Evolutionary conservation across 192 early-diverging fungal species (phyloP).

Genomic region (Coemansia sp.): DNA sequence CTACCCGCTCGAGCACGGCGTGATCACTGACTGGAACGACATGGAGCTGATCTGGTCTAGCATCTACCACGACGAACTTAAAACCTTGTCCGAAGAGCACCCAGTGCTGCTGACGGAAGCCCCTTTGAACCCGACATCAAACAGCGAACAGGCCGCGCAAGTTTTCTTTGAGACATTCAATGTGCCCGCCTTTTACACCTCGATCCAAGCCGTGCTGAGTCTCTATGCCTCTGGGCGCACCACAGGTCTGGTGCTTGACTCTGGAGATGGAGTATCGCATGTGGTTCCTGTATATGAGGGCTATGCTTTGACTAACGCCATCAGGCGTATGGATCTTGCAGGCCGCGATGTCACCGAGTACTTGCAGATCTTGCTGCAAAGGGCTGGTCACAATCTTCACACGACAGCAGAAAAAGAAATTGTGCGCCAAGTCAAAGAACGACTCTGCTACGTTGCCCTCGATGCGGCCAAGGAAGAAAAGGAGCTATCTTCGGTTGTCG

Average conservation of each 20-base stretch:
- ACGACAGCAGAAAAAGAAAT: slow-evolving; percentile 96
- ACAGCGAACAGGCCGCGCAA: slow-evolving; percentile 93
- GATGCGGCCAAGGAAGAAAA: slow-evolving; percentile 95
- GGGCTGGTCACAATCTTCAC: slow-evolving; percentile 83
- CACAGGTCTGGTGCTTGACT: slow-evolving; percentile 95
- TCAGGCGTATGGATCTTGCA: slow-evolving; percentile 91
- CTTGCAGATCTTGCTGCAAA: slow-evolving; percentile 90
- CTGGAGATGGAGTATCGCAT: slow-evolving; percentile 96
- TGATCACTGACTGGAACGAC: slow-evolving; percentile 97
- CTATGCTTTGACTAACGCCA: slow-evolving; percentile 93
- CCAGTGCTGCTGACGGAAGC: slow-evolving; percentile 97
- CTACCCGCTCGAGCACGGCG: slow-evolving; percentile 97
- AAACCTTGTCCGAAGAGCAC: slow-evolving; percentile 96
- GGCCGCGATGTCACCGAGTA: slow-evolving; percentile 95
- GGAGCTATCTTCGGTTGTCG: slow-evolving; percentile 63
- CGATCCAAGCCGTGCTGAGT: slow-evolving; percentile 96
- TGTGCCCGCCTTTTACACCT: slow-evolving; percentile 94
- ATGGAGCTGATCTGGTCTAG: slow-evolving; percentile 99
- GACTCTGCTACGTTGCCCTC: slow-evolving; percentile 88
- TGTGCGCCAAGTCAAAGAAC: slow-evolving; percentile 95
- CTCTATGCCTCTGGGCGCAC: slow-evolving; percentile 98
- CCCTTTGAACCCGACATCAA: slow-evolving; percentile 89
- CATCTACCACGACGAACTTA: slow-evolving; percentile 96
- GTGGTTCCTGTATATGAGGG: slow-evolving; percentile 96
- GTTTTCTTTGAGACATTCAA: slow-evolving; percentile 99